phyloP scores from a whole-genome alignment of 2,329 filamentous ascomycete genomes.

The Botryotinia narcissicola region DNA sequence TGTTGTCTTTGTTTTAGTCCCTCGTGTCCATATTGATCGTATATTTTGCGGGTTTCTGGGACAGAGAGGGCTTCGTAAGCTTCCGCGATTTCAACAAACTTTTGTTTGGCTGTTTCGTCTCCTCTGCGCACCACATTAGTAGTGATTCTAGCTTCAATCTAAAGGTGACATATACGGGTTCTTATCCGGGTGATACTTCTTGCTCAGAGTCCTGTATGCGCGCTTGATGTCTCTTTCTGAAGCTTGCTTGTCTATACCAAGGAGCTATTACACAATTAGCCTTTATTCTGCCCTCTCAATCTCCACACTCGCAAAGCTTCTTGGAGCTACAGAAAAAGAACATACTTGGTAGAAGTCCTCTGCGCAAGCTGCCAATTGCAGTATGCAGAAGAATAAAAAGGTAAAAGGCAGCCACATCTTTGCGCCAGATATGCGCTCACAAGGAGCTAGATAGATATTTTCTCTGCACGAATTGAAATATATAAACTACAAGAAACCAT shows the following conservation, averaged over 20 bases:
- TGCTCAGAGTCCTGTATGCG: conserved; percentile 86
- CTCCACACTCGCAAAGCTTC: neutral
- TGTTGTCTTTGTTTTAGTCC: conserved; percentile 80
- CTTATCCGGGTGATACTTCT: conserved; percentile 97
- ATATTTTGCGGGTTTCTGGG: conserved; percentile 76
- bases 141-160: neutral
- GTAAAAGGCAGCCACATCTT: conserved; percentile 52
- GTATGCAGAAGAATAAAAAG: conserved; percentile 52
- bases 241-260: conserved; percentile 76
- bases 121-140: conserved; percentile 50
- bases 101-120: conserved; percentile 76
- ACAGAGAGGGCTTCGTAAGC: conserved; percentile 91
- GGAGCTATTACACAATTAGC: conserved; percentile 52
- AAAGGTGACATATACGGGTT: conserved; percentile 67
- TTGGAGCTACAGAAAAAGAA: neutral
- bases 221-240: conserved; percentile 88
- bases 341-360: conserved; percentile 78
- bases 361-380: conserved; percentile 55
- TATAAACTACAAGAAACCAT: conserved; percentile 7
- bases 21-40: conserved; percentile 92
- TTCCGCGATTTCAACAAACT: conserved; percentile 91
- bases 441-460: conserved; percentile 14
- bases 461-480: conserved; percentile 7
- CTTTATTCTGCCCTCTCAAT: neutral
- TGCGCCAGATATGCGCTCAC: conserved; percentile 31